Evolutionary conservation across 495 filamentous ascomycete genomes (phyloP).

Genomic region (Aspergillus campestris): DNA sequence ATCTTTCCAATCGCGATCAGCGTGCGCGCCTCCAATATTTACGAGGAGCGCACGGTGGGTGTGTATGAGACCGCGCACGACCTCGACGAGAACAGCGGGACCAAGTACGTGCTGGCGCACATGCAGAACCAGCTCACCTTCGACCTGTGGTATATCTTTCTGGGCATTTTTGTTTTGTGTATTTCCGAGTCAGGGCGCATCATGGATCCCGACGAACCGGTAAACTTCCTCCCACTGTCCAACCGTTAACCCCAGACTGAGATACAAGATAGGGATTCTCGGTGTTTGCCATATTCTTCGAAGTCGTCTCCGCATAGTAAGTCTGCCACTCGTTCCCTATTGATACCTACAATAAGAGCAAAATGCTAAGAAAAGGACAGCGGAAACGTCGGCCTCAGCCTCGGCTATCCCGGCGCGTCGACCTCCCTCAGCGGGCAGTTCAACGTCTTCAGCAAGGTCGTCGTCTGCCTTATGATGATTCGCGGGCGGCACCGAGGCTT

Average conservation of each 20-base stretch:
- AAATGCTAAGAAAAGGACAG: conserved; percentile 14
- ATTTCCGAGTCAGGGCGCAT: conserved; percentile 45
- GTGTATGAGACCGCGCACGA: conserved; percentile 50
- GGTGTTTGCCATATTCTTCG: conserved; percentile 74
- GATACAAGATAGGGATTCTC: conserved; percentile 13
- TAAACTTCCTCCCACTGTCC: conserved; percentile 6
- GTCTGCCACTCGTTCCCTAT: background rate
- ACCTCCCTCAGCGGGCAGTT: conserved; percentile 72
- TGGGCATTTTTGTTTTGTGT: conserved; percentile 53
- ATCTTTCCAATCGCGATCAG: conserved; percentile 69
- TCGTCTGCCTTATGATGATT: conserved; percentile 82
- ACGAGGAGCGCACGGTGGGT: conserved; percentile 61
- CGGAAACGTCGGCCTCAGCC: conserved; percentile 78
- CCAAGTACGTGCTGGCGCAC: conserved; percentile 45
- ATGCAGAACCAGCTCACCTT: conserved; percentile 53
- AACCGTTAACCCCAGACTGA: background rate
- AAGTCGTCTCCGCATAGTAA: conserved; percentile 72
- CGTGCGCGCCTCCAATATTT: conserved; percentile 56
- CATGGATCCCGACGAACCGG: conserved; percentile 37
- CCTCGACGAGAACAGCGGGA: conserved; percentile 23
- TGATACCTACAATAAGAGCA: background rate
- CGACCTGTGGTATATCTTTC: conserved; percentile 58
- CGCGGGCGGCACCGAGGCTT: conserved; percentile 83
- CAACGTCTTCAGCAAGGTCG: conserved; percentile 64
- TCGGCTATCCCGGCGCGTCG: conserved; percentile 65